Base-by-base conservation (phyloP, 768 basidiomycete genomes). In the Cystobasidium tubakii region DNA sequence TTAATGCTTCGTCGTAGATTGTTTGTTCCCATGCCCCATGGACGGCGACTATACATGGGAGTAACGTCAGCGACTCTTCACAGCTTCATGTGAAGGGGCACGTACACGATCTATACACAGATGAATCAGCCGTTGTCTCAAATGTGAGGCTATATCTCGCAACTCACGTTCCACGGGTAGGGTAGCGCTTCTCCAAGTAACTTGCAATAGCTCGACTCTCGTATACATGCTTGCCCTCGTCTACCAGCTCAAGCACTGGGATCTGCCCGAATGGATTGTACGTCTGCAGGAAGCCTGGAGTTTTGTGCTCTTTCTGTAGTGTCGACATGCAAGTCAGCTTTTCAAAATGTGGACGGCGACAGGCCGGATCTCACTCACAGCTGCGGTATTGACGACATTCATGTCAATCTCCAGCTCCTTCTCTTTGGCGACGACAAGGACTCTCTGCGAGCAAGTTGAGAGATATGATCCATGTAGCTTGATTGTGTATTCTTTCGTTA, bases 131-230 rank as follows among this genome's bases (percentile, higher is more conserved):
- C 36, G 57, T 21, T 60, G n/a, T 29, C n/a, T 7, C n/a, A 55
- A 55, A 7, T 23, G n/a, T 6, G n/a, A 7, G 29, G 57, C 15
- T 12, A 54, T 31, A n/a, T 17, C 19, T 29, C 13, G 55, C 53
- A 43, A 71, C 69, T 71, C 55, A 71, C 69, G 50, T 55, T 55
- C 69, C 69, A 33, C 69, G 69, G 13, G 27, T 42, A 29, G 33
- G 50, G 69, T 42, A 71, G 50, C 69, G 50, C 34, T 36, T 39
- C 36, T 33, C 34, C 21, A 71, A 31, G 34, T 71, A 71, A 44
- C 21, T 36, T 2, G 54, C 69, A 46, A 71, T 71, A 29, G 69
- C 69, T 31, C 69, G 23, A 36, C 69, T 71, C 29, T 71, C 69
- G 29, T 31, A 71, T 13, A 71, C 23, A 39, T 57, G 27, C 34